Evolutionary conservation across 2,329 filamentous ascomycete genomes (phyloP), one percentile per base, ranked within the genome.

Genomic region (Ceratocystiopsis brevicomis): DNA sequence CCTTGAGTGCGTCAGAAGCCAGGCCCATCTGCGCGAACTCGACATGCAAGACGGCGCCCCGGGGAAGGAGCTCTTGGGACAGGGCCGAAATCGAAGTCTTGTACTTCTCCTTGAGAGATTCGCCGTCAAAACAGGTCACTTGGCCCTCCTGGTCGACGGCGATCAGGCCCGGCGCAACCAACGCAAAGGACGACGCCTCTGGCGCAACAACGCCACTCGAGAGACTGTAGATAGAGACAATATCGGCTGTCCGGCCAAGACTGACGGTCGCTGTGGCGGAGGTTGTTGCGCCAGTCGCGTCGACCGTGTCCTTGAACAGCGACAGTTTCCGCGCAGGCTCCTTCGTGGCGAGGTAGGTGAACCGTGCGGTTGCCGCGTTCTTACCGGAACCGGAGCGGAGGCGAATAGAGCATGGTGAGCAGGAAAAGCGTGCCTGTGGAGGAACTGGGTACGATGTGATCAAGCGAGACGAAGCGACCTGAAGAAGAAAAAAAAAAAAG

Each of bases 391-490:
- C 56, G 39, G 61, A 61, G 51, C 71, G 66, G 48, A 66, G 61
- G 50, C 72, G 65, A 37, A 77, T 56, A 15, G 76, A 79, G 55
- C 65, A 68, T 17, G 74, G 69, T 10, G 74, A 58, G 56, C 75
- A 78, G 43, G 73, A 73, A 54, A 80, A 76, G 42, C 65, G 66
- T 43, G 76, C 69, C 56, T 78, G 73, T 1, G 76, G 76, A 21
- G 76, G 71, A 47, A 80, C 69, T 18, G 76, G 74, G 55, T 79
- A 79, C 2, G 76, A 79, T 8, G 75, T 78, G 51, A 79, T 67
- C 48, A 78, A 61, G 47, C 70, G 66, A 6, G 74, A 71, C 4
- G 72, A 69, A 4, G 73, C 66, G 39, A 78, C 64, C 76, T 80
- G 49, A 5, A n/a, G 9, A 17, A 13, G 14, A n/a, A 14, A 25